Base-by-base conservation (phyloP, 345 rosid species). In the Limnanthes douglasii region DNA sequence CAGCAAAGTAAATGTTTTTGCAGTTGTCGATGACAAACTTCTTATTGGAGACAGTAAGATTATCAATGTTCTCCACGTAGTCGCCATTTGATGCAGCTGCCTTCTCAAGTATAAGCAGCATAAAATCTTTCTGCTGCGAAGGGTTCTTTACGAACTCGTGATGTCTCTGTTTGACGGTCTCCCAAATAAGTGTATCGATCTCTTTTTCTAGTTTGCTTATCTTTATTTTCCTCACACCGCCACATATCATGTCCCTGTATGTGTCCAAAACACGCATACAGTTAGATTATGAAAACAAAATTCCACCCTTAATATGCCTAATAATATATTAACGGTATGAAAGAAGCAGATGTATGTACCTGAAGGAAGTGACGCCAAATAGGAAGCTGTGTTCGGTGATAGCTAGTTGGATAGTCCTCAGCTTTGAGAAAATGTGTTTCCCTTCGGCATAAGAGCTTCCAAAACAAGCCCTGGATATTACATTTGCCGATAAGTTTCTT, bases 1-100 rank as follows among this genome's bases (percentile, higher is more conserved):
- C 93, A 0, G 93, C 84, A 3, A 84, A 79, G 62, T 79, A 84
- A 24, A 84, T 71, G 57, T 64, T 75, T 54, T 84, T 84, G 65
- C 95, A 79, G 37, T 84, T 84, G 31, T 84, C 95, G 16, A 84
- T 76, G 1, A 84, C 67, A 37, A 79, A 79, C 10, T 50, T 39
- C 61, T 54, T 74, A 4, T 72, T 59, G 7, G 83, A 59, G 18
- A 45, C 68, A 45, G 50, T 40, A 29, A 55, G 67, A n/a, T n/a
- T n/a, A n/a, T n/a, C n/a, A n/a, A n/a, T n/a, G 15, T 46, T 53
- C 15, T 8, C 40, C 19, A 37, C 50, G 34, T 57, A 50, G 30
- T 46, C 62, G 37, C 37, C 46, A 15, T 37, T 51, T 36, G 39
- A 41, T 46, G 44, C 37, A 15, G 54, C 42, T 3, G 88, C 88